Percentiles rank a stretch among this genome's conserved stretches.
phyloP scores from a whole-genome alignment of 495 filamentous ascomycete genomes.

The Neurospora terricola region DNA sequence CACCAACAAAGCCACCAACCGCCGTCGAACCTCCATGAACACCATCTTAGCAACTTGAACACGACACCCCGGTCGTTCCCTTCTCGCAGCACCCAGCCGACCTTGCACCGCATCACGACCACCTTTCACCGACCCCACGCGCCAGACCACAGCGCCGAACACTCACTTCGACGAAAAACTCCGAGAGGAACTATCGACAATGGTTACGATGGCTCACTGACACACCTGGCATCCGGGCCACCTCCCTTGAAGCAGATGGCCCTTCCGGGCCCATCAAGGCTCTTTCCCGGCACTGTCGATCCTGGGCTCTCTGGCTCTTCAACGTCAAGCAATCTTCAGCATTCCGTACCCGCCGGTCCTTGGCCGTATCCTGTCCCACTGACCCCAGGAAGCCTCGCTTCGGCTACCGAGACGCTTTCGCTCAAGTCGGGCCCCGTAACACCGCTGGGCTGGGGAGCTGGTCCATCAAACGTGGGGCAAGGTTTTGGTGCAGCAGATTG shows the following conservation, averaged over 20 bases:
- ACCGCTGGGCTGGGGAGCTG: constrained; percentile 15
- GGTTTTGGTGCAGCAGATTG: constrained; percentile 9
- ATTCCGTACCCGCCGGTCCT: constrained; percentile 4
- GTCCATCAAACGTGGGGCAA: constrained; percentile 1
- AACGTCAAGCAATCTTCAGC: constrained; percentile 2
- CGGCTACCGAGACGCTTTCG: background rate
- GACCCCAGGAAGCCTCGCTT: background rate
- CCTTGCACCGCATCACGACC: constrained; percentile 22
- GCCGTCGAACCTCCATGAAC: constrained; percentile 10
- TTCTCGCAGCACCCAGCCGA: constrained; percentile 28
- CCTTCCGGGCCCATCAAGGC: constrained; percentile 41
- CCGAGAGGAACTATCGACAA: constrained; percentile 87
- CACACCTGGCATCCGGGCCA: constrained; percentile 65
- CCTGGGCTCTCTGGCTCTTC: constrained; percentile 7
- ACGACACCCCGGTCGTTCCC: constrained; percentile 27
- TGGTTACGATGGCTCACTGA: constrained; percentile 82
- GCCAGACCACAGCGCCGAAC: constrained; percentile 43
- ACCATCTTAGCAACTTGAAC: constrained; percentile 8
- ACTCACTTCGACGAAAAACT: constrained; percentile 85
- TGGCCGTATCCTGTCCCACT: constrained; percentile 15
- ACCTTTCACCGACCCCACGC: constrained; percentile 25
- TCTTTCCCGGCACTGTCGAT: constrained; percentile 25
- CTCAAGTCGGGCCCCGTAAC: constrained; percentile 4
- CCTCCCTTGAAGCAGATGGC: constrained; percentile 82
- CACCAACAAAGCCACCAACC: background rate